Percentiles rank a stretch among this genome's conserved stretches.
Evolutionary conservation across 371 early-diverging fungal species (phyloP).

Genomic region (Rhizopus delemar): DNA sequence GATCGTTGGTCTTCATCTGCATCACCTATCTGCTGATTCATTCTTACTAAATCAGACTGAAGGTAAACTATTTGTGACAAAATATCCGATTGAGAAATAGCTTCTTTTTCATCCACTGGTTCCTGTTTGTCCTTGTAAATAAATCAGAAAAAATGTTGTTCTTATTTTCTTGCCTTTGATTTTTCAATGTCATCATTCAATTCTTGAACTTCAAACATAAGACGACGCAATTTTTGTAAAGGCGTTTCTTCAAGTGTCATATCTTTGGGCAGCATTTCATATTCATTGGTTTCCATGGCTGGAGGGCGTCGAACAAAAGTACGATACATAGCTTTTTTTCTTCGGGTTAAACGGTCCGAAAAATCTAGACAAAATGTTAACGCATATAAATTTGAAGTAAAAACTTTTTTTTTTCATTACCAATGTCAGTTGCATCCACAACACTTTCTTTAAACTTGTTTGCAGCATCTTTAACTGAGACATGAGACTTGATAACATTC

Average conservation of each 20-base stretch:
- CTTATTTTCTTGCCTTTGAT: constrained; percentile 38
- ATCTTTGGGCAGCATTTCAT: constrained; percentile 64
- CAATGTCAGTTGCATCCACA: constrained; percentile 49
- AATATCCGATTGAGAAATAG: constrained; percentile 57
- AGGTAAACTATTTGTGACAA: constrained; percentile 67
- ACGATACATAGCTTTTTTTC: constrained; percentile 70
- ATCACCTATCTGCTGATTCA: constrained; percentile 51
- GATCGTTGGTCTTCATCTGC: constrained; percentile 21
- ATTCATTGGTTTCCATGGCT: constrained; percentile 61
- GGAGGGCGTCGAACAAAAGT: constrained; percentile 61
- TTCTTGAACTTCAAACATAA: constrained; percentile 82
- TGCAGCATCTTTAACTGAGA: constrained; percentile 63
- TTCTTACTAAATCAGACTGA: constrained; percentile 66
- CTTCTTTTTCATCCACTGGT: constrained; percentile 24
- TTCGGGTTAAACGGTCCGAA: constrained; percentile 61
- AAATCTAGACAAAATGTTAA: constrained; percentile 46
- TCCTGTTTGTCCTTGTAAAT: constrained; percentile 16
- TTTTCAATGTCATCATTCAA: constrained; percentile 71
- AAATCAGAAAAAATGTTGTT: background rate
- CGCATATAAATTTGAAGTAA: no score
- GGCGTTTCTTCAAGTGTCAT: constrained; percentile 68
- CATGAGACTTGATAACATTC: constrained; percentile 54
- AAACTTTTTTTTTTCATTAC: constrained; percentile 22
- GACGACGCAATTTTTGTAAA: constrained; percentile 74
- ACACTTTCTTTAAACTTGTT: constrained; percentile 55